Base-by-base conservation (phyloP, 2,329 filamentous ascomycete species). In the Cladophialophora chaetospira region DNA sequence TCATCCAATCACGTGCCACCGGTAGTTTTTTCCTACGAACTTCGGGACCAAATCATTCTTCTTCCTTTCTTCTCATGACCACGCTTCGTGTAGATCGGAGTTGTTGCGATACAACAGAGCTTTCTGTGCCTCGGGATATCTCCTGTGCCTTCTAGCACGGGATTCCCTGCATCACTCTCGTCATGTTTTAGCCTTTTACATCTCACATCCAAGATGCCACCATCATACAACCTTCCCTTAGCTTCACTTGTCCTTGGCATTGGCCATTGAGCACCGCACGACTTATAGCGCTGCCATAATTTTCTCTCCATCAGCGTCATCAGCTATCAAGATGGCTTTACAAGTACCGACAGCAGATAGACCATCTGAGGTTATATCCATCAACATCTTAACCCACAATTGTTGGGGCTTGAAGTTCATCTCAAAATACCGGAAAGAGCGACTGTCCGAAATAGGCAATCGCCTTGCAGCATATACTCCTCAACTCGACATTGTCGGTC, bases 341-440 rank as follows among this genome's bases (percentile, higher is more conserved):
- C 36, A 13, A 15, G 10, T 23, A 29, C 23, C 23, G 13, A 19
- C 35, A 23, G 15, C 23, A n/a, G 17, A 31, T 19, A n/a, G 4
- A 31, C 25, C 5, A 15, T 47, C 47, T 13, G 42, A 15, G 5
- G 38, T 47, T 21, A 54, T 47, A 13, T 42, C 54, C 4, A 61
- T 97, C 70, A 87, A 88, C 68, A 80, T 97, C 65, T 77, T 97
- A 63, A 94, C 90, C 3, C 84, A 96, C 71, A 99, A 99, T 75
- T 97, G 91, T 83, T 97, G 94, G 93, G 94, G 94, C 49, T 85
- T 97, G 60, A 93, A 95, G 69, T 91, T 85, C 76, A 81, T 97
- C 68, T 87, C 92, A 49, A 86, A 87, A 64, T 83, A 89, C 65
- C 89, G 92, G 64, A 78, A 82, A 63, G 87, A 88, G 66, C 89